These are phyloP conservation scores for Punica granatum DNA, from an alignment of 345 rosid species.

Conservation along the genomic window DNA sequence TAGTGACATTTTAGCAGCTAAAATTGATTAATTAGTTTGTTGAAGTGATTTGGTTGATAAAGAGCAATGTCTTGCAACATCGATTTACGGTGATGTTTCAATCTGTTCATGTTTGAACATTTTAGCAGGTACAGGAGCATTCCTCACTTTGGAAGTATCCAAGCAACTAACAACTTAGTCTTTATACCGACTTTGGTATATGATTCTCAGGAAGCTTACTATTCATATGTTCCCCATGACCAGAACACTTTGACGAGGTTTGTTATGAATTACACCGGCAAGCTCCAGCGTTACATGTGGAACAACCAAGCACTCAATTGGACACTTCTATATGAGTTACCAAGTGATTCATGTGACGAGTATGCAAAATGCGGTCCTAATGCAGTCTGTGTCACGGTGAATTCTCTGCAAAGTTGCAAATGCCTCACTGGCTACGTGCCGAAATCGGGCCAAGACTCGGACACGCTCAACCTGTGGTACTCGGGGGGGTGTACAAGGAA, in stretches of 20 bases:
- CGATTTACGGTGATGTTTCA: no score
- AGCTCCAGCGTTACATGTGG: background rate
- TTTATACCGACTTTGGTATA: background rate
- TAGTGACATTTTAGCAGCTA: no score
- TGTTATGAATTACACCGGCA: background rate
- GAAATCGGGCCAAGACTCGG: slow-evolving; percentile 11
- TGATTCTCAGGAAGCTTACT: background rate
- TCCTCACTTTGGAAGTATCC: background rate
- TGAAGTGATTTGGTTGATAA: no score
- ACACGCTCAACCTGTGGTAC: slow-evolving; percentile 13
- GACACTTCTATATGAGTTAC: background rate
- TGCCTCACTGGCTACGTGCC: slow-evolving; percentile 24
- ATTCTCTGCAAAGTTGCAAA: slow-evolving; percentile 5
- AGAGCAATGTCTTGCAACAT: no score
- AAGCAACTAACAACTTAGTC: accelerated
- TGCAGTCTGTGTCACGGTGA: no score
- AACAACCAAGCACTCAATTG: background rate
- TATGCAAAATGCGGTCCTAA: no score
- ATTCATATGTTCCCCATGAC: no score
- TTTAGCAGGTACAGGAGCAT: no score
- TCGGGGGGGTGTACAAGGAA: no score
- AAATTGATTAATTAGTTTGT: no score
- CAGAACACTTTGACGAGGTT: background rate
- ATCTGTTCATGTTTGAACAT: no score
- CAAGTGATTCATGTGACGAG: slow-evolving; percentile 8